Percentiles rank a stretch among this genome's conserved stretches.
These are phyloP conservation scores for Zalerion maritima DNA, from an alignment of 495 filamentous ascomycete species.

Conservation along the genomic window DNA sequence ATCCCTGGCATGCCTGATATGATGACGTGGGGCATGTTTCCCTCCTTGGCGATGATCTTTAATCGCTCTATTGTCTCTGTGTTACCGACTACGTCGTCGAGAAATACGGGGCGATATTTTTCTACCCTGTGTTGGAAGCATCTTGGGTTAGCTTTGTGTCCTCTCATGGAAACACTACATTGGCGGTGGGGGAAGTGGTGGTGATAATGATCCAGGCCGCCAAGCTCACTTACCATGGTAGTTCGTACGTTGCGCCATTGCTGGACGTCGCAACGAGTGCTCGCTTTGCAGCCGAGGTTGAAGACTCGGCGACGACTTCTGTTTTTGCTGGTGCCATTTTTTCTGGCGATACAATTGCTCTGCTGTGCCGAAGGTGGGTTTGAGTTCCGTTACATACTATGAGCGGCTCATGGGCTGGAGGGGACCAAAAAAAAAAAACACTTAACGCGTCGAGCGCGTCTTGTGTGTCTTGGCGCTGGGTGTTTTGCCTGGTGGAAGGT, in stretches of 20 bases:
- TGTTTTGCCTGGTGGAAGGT: too few species aligned
- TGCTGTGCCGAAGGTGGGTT: conserved; percentile 1
- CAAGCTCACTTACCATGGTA: conserved; percentile 62
- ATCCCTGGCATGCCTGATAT: conserved; percentile 99
- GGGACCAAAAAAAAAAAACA: not conserved
- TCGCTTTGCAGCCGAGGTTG: conserved; percentile 54
- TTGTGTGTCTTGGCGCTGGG: conserved; percentile 1
- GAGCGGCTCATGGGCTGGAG: too few species aligned
- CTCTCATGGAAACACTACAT: conserved; percentile 1
- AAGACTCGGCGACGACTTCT: conserved; percentile 53
- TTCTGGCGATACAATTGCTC: conserved; percentile 2
- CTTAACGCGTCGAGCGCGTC: too few species aligned
- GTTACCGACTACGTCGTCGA: conserved; percentile 96
- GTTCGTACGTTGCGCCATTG: conserved; percentile 57
- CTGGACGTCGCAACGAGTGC: conserved; percentile 48
- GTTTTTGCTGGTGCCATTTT: conserved; percentile 28
- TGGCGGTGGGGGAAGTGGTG: conserved; percentile 1
- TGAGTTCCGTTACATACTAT: too few species aligned
- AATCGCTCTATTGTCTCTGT: conserved; percentile 92
- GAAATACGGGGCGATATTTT: conserved; percentile 87
- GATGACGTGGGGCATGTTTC: conserved; percentile 98
- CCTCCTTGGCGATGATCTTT: conserved; percentile 97
- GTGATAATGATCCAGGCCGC: conserved; percentile 2
- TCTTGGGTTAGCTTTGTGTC: conserved; percentile 6
- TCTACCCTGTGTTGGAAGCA: conserved; percentile 58